These are phyloP conservation scores for Clitoria ternatea DNA, from an alignment of 306 rosid species.

Conservation along the genomic window DNA sequence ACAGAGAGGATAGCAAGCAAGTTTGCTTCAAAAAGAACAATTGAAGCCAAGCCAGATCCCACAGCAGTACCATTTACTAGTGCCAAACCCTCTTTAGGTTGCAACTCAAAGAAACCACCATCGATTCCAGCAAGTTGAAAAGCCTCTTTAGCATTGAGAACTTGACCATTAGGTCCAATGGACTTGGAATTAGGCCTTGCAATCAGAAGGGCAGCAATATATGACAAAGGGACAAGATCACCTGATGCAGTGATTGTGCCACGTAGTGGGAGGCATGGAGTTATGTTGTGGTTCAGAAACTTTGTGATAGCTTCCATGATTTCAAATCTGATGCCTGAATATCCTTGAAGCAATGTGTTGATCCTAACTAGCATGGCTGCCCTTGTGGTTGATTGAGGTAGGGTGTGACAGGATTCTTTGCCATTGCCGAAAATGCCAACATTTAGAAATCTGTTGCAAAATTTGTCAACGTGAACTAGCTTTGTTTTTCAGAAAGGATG, in stretches of 20 bases:
- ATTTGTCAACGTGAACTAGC: neutral
- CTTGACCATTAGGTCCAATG: slow-evolving; percentile 54
- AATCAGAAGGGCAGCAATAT: slow-evolving; percentile 64
- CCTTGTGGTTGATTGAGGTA: slow-evolving; percentile 65
- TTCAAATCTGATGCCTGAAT: slow-evolving; percentile 78
- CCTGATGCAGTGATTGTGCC: slow-evolving; percentile 83
- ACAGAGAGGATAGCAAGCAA: no score
- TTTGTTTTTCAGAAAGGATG: no score
- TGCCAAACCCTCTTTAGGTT: no score
- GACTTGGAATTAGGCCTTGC: slow-evolving; percentile 79
- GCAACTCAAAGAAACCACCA: slow-evolving; percentile 62
- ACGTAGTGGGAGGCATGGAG: slow-evolving; percentile 75
- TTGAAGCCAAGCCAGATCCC: no score
- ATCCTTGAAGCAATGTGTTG: slow-evolving; percentile 90
- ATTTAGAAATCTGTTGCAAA: slow-evolving; percentile 62
- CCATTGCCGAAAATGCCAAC: slow-evolving; percentile 63
- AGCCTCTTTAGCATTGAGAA: slow-evolving; percentile 52
- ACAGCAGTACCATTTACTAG: no score
- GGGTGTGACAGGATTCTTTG: slow-evolving; percentile 46
- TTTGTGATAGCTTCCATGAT: slow-evolving; percentile 72
- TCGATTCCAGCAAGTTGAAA: slow-evolving; percentile 54
- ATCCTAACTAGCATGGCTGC: slow-evolving; percentile 86
- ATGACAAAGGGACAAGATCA: slow-evolving; percentile 79
- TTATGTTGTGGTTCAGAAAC: slow-evolving; percentile 59
- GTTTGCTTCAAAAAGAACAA: no score